Evolutionary conservation across 805 yeast species (phyloP).

Genomic region (Kuraishia capsulata): DNA sequence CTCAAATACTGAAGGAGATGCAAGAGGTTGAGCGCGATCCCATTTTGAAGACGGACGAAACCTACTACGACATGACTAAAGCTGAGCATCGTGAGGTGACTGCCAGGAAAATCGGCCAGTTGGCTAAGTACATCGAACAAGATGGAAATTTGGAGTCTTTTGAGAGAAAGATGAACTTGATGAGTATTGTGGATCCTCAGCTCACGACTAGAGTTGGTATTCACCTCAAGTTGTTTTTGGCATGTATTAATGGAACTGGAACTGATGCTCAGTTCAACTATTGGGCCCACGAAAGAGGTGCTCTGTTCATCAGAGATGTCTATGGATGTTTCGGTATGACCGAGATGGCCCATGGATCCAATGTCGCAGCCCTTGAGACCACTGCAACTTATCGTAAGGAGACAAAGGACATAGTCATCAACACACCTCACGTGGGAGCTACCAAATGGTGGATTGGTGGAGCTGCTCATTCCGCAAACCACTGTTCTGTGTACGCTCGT

Average conservation of each 20-base stretch:
- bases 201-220: slow-evolving; percentile 79
- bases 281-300: slow-evolving; percentile 72
- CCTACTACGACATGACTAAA: slow-evolving; percentile 50
- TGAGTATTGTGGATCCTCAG: slow-evolving; percentile 69
- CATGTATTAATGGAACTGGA: slow-evolving; percentile 81
- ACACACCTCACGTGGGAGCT: slow-evolving; percentile 88
- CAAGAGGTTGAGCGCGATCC: slow-evolving; percentile 65
- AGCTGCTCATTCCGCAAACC: slow-evolving; percentile 91
- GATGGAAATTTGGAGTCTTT: slow-evolving; percentile 32
- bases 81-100: slow-evolving; percentile 49
- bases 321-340: slow-evolving; percentile 94
- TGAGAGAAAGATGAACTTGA: slow-evolving; percentile 47
- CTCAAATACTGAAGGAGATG: slow-evolving; percentile 36
- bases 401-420: slow-evolving; percentile 60
- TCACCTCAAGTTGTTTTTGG: slow-evolving; percentile 77
- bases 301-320: slow-evolving; percentile 46
- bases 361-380: slow-evolving; percentile 91
- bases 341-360: slow-evolving; percentile 88
- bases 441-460: slow-evolving; percentile 99
- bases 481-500: slow-evolving; percentile 78
- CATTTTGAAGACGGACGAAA: slow-evolving; percentile 40
- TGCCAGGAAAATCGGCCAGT: slow-evolving; percentile 50
- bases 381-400: slow-evolving; percentile 69
- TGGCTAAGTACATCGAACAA: slow-evolving; percentile 48
- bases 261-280: slow-evolving; percentile 74